Percentiles rank a stretch among this genome's conserved stretches.
These are phyloP conservation scores for Diaporthe destruens DNA, from an alignment of 2,329 filamentous ascomycete genomes.

Conservation along the genomic window DNA sequence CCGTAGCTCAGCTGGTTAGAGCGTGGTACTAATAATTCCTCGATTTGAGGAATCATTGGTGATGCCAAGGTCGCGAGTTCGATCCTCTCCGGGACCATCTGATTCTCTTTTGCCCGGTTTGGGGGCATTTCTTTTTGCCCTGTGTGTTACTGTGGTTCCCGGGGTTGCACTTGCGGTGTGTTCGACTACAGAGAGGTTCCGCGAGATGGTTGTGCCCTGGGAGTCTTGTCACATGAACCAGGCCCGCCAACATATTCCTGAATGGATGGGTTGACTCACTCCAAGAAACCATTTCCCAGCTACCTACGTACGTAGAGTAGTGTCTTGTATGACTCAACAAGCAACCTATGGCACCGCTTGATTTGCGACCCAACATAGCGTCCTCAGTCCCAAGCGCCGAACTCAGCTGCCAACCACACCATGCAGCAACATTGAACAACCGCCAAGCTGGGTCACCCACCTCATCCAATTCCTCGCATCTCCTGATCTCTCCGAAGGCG, in stretches of 20 bases:
- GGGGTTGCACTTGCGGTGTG: neutral
- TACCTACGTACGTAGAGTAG: neutral
- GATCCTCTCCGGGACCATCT: constrained; percentile 39
- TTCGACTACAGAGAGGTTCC: no score
- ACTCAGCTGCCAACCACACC: neutral
- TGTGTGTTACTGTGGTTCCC: rapidly evolving
- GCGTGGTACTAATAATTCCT: constrained; percentile 40
- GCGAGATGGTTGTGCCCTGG: neutral
- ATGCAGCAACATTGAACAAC: neutral
- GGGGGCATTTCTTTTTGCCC: neutral
- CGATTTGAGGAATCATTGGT: neutral
- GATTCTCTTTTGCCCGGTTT: neutral
- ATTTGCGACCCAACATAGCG: neutral
- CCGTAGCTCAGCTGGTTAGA: constrained; percentile 41
- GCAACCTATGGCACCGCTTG: neutral
- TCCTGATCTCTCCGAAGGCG: neutral
- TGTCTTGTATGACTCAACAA: neutral
- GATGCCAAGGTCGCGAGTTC: constrained; percentile 40
- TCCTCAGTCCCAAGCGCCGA: neutral
- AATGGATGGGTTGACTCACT: neutral
- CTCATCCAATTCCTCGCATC: neutral
- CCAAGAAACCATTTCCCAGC: neutral
- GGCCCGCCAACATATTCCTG: neutral
- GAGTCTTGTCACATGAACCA: no score
- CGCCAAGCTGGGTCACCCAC: neutral